Base-by-base conservation (phyloP, 768 basidiomycete species). In the Lentinus brumalis region DNA sequence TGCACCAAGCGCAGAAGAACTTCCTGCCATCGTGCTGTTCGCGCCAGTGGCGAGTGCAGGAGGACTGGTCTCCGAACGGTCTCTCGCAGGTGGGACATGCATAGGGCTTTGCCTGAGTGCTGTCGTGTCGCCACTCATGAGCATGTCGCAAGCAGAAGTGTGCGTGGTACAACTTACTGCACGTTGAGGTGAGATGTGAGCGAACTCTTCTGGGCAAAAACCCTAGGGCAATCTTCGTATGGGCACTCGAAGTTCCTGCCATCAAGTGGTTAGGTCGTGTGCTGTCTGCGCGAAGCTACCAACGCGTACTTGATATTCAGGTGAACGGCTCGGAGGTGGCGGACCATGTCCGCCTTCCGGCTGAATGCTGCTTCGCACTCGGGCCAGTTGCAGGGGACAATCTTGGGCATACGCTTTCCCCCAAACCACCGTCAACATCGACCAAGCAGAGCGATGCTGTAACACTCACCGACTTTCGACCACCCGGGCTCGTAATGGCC, bases 161-260 rank as follows among this genome's bases (percentile, higher is more conserved):
- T 29, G 42, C 12, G 46, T 12, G 16, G 55, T 62, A 55, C 29
- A 12, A 71, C 87, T 61, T 72, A 91, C 90, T 91, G 90, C 18
- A 77, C 76, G 60, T 90, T 91, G 54, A 63, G 57, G 62, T 91
- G 90, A 1, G 84, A 87, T 63, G 83, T 84, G 54, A 91, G 74
- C 2, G 82, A 85, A 2, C 84, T 83, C 45, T 67, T 72, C 71
- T 91, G 89, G 9, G 82, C 71, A 68, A 91, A 91, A 1, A 67
- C 65, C 68, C 82, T 87, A 5, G 71, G 71, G 66, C 89, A 91
- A 12, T 6, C n/a, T 14, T 40, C 41, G 21, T 38, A 18, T 10
- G 11, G 31, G 32, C 54, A 55, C 14, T 15, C 5, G 26, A 16
- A 55, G 39, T 5, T 70, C 67, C 42, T 68, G 32, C 7, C 8